These are phyloP conservation scores for Fusarium incarnatum DNA, from an alignment of 2,329 filamentous ascomycete species.

Conservation along the genomic window DNA sequence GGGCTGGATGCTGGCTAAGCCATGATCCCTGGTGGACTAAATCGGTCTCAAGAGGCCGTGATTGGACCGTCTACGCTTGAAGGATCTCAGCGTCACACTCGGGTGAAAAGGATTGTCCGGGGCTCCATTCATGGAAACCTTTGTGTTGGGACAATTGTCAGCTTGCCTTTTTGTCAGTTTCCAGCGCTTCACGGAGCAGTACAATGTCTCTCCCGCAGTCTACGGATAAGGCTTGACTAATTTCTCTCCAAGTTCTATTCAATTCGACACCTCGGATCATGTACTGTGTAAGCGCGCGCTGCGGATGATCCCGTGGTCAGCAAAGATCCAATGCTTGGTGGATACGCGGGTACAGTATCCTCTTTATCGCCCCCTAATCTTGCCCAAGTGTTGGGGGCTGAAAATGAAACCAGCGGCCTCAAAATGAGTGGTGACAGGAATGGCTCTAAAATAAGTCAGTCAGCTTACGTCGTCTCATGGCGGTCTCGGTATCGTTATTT, in stretches of 20 bases:
- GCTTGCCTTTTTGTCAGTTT: neutral
- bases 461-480: neutral
- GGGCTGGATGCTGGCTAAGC: conserved; percentile 15
- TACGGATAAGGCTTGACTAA: neutral
- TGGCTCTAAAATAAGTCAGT: neutral
- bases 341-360: neutral
- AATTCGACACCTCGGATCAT: neutral
- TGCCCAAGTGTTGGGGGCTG: conserved; percentile 16
- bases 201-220: neutral
- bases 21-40: neutral
- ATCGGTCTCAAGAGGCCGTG: neutral
- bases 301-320: neutral
- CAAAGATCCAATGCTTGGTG: neutral
- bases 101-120: neutral
- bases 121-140: neutral
- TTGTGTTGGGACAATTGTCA: neutral
- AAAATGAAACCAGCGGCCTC: conserved; percentile 8
- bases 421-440: neutral
- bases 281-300: neutral
- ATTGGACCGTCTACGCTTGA: conserved; percentile 8
- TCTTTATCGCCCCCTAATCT: neutral
- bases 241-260: neutral
- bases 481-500: neutral
- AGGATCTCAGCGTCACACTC: neutral
- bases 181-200: neutral